Evolutionary conservation across 768 basidiomycete species (phyloP), one percentile per base, ranked within the genome.

Genomic region (Mycena leptocephala): DNA sequence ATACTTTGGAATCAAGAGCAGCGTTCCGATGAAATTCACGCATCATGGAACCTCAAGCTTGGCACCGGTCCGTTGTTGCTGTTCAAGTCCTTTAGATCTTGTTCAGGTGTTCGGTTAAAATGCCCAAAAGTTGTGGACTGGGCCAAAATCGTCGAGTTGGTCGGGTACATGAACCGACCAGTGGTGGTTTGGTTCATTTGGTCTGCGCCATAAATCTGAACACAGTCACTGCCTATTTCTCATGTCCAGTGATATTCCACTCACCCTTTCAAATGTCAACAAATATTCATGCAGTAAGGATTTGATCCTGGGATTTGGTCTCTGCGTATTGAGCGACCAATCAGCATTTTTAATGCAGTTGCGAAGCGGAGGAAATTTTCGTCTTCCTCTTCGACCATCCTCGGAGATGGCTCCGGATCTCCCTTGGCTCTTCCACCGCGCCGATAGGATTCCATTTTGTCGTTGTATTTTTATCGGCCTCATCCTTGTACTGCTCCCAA

Each of bases 41-140:
- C 75, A 84, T 80, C 82, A 84, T 81, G 0, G 80, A 1, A 83
- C 76, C 70, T 84, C 83, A 0, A 82, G 46, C 51, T 78, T 79
- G 7, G 83, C 83, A 8, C 80, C 78, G 11, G 73, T 70, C 55
- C 79, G 35, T 82, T 82, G 66, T 83, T 84, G 28, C 75, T 76
- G 46, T 83, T 82, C 18, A 76, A 74, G 56, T 70, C 75, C 71
- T 83, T 83, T 10, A 84, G 66, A 79, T 18, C 64, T 82, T 82
- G 76, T 84, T 84, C 16, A 85, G 75, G 1, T 81, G 75, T 41
- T 85, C 83, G 2, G 75, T 56, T 0, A 83, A 70, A 84, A 85
- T 3, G 79, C 70, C 83, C 84, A 83, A 46, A 83, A 81, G n/a
- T 79, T 80, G 59, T 84, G 81, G 14, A 83, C 80, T 2, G 84